Evolutionary conservation across 805 yeast genomes (phyloP).

Genomic region (Barnettozyma vustinii): DNA sequence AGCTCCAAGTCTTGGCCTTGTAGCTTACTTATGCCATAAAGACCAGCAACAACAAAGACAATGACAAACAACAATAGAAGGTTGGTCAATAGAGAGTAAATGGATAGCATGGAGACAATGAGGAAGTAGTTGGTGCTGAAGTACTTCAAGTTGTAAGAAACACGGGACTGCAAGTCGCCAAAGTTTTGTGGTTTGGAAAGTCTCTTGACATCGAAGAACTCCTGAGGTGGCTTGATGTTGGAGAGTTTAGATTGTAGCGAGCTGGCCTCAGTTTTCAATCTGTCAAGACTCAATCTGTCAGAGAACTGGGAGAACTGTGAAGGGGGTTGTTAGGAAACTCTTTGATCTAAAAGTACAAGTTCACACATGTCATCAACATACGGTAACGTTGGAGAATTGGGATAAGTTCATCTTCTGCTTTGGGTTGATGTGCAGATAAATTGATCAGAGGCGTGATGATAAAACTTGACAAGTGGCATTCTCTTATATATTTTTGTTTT

Average conservation of each 20-base stretch:
- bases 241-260: conserved; percentile 60
- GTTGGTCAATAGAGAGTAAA: conserved; percentile 87
- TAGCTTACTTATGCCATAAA: conserved; percentile 71
- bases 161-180: conserved; percentile 84
- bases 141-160: conserved; percentile 78
- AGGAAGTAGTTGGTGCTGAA: conserved; percentile 82
- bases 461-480: background rate
- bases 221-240: conserved; percentile 82
- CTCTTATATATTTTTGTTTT: background rate
- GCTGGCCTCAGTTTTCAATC: conserved; percentile 42
- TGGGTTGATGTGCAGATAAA: too few relatives aligned
- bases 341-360: background rate
- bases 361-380: conserved; percentile 13
- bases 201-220: conserved; percentile 87
- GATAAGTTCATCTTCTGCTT: conserved; percentile 28
- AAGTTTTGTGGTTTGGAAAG: conserved; percentile 87
- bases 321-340: background rate
- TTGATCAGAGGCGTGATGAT: too few relatives aligned
- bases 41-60: conserved; percentile 64
- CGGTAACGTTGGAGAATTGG: conserved; percentile 35
- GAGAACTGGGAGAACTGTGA: conserved; percentile 35
- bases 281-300: conserved; percentile 46
- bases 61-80: conserved; percentile 79
- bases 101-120: conserved; percentile 63
- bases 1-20: conserved; percentile 79